Conservation (phyloP, 257 asterid genomes). For the Scutellaria galericulata region DNA sequence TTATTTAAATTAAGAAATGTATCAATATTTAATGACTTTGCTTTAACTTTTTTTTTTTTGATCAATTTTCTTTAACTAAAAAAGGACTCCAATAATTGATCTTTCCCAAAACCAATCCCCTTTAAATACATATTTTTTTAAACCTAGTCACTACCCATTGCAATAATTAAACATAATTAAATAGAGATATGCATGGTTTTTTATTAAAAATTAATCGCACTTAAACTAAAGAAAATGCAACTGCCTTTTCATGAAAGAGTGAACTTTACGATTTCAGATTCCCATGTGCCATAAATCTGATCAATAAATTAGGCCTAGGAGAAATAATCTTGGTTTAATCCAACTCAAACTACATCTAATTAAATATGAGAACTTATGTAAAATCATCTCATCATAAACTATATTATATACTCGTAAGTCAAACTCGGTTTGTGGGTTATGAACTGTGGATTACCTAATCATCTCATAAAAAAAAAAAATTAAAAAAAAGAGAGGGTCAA, state of each 20-base stretch:
- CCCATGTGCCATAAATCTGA: neutral
- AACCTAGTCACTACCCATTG: conserved; percentile 32
- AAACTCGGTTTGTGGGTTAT: too few species aligned
- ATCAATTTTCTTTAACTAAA: conserved; percentile 15
- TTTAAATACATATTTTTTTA: neutral
- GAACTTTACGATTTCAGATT: neutral
- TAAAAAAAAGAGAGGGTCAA: too few species aligned
- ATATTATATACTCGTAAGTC: too few species aligned
- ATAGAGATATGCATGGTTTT: neutral
- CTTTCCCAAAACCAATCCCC: conserved; percentile 14
- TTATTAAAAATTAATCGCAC: conserved; percentile 3
- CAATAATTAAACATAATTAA: neutral
- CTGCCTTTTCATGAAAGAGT: conserved; percentile 21
- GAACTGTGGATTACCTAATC: too few species aligned
- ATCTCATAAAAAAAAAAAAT: too few species aligned
- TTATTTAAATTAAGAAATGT: neutral
- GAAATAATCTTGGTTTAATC: too few species aligned
- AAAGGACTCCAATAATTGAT: conserved; percentile 33
- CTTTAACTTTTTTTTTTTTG: neutral
- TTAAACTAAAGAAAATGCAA: conserved; percentile 13
- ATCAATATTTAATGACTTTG: neutral
- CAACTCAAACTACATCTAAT: too few species aligned
- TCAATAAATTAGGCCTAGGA: too few species aligned
- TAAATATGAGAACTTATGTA: too few species aligned
- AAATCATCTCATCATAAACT: too few species aligned